Base-by-base conservation (phyloP, 2,329 filamentous ascomycete species). In the Hypoxylon sp. region DNA sequence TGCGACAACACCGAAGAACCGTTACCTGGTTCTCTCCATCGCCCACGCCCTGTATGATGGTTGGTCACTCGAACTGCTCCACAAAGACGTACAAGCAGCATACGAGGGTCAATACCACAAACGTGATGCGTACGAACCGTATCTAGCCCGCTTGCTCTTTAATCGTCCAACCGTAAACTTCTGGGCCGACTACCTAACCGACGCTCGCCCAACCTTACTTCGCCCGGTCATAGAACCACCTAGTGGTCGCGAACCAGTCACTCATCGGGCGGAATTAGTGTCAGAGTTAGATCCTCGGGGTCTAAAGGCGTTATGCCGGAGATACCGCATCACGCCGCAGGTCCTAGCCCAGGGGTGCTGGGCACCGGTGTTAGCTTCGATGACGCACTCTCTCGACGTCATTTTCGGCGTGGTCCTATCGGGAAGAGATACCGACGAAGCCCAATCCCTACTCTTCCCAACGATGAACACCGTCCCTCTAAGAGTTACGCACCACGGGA, bases 31-130 rank as follows among this genome's bases (percentile, higher is more conserved):
- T 3, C 77, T 98, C 0, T 94, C 93, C 0, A 89, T 97, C 41
- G 87, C 94, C 0, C 94, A 98, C 79, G 93, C 94, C 1, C 83
- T 97, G 19, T 98, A 98, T 71, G 94, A 98, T 75, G 94, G 94
- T 0, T 94, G 90, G 87, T 97, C 94, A 2, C 85, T 98, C 11
- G 83, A 84, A 2, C 80, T 97, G 14, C 79, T 98, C 1, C 93
- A 96, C 72, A 82, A 85, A 46, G 89, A 96, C 73, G 85, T 97
- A 0, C 79, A 84, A 14, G 82, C 79, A n/a, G 88, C 90, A 1
- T 97, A 97, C 68, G 51, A 81, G 3, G 81, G 82, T 3, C 68
- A 76, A 0, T 76, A 81, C 10, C 69, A 72, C 2, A 38, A 77
- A 1, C 83, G 89, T 3, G 81, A 84, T 9, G 76, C 81, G 0